Base-by-base conservation (phyloP, 2,329 filamentous ascomycete species). In the Scedosporium boydii region DNA sequence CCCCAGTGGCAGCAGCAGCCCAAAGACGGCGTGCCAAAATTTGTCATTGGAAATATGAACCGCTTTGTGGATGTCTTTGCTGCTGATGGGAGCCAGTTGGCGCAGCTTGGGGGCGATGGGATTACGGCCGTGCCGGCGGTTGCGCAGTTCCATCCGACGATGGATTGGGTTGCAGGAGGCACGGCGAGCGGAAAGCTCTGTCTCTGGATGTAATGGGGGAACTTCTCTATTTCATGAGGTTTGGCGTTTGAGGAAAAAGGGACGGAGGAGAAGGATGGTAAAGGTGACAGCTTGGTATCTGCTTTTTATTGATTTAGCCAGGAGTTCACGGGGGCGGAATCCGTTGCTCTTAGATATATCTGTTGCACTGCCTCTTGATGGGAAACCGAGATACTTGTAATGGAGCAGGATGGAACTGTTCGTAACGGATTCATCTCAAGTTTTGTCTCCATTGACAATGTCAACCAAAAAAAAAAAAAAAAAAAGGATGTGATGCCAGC, bases 1-100 rank as follows among this genome's bases (percentile, higher is more conserved):
- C 95, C 72, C 0, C 91, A 96, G 68, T 99, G 95, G 95, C 95
- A 99, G 73, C 79, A 84, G 38, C 82, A 84, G 56, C 93, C 95
- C 0, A 77, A 82, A 41, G 91, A 95, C 63, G 87, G 87, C 6
- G 86, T 96, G 4, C 88, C 96, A 66, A 91, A 93, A 65, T 92
- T 99, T 69, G 90, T 86, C 26, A 93, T 99, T 63, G 95, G 91
- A 1, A 99, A 98, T 68, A 98, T 98, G 95, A 96, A 96, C 71
- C 86, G 95, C 1, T 98, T 97, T 68, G 91, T 98, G 1, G 95
- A 99, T 70, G 83, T 99, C 0, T 99, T 89, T 72, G 89, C 88
- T 0, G 82, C 86, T 0, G 84, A 89, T 58, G 95, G 95, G 0
- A 87, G 91, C 69, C 93, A 98, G 72, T 77, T 99, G 3, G 93